These are phyloP conservation scores for Fusarium poae DNA, from an alignment of 2,329 filamentous ascomycete genomes.

Conservation along the genomic window DNA sequence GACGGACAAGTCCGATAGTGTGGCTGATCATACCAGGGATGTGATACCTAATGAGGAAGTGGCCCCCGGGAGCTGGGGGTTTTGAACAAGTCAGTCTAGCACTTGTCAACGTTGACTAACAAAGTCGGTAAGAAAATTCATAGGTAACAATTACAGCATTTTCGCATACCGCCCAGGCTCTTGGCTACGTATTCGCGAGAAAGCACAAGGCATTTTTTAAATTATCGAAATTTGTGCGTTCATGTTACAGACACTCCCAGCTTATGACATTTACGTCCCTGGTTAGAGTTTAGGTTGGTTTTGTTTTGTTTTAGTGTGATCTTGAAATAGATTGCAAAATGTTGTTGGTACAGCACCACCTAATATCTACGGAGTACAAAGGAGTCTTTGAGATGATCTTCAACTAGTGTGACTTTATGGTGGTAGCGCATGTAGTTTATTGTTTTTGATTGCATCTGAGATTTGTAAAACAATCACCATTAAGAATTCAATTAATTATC, in stretches of 20 bases:
- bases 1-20: conserved; percentile 29
- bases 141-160: background rate
- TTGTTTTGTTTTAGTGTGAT: background rate
- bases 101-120: conserved; percentile 25
- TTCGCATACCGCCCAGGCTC: conserved; percentile 11
- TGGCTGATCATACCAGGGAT: conserved; percentile 28
- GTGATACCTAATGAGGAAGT: conserved; percentile 27
- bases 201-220: conserved; percentile 1
- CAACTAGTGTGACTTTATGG: background rate
- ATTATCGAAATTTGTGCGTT: background rate
- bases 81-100: background rate
- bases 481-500: background rate
- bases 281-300: conserved; percentile 1
- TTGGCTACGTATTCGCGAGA: conserved; percentile 8
- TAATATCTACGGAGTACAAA: too few relatives aligned
- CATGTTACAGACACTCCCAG: conserved; percentile 6
- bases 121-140: conserved; percentile 23
- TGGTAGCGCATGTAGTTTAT: background rate
- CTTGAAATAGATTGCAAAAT: background rate
- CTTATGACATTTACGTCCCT: background rate
- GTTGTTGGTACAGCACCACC: background rate
- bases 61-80: conserved; percentile 6
- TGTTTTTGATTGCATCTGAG: background rate
- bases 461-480: background rate
- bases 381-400: background rate